These are phyloP conservation scores for Rachicladosporium sp. DNA, from an alignment of 2,329 filamentous ascomycete genomes.

Conservation along the genomic window DNA sequence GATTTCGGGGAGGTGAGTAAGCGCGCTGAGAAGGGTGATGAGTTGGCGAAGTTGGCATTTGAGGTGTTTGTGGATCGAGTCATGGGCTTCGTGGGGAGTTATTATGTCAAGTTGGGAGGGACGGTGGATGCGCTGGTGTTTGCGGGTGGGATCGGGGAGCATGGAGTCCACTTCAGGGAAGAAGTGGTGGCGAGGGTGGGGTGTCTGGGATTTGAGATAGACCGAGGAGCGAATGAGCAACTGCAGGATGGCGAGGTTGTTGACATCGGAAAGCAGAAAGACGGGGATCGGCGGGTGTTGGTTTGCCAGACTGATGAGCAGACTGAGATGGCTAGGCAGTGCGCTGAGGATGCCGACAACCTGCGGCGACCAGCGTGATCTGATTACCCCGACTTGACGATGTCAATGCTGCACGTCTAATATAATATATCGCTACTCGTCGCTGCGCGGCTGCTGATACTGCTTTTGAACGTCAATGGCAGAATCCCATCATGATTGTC, in stretches of 20 bases:
- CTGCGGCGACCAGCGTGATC: constrained; percentile 9
- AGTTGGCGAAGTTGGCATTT: constrained; percentile 57
- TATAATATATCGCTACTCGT: too few relatives aligned
- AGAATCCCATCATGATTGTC: too few relatives aligned
- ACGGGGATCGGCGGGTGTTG: constrained; percentile 46
- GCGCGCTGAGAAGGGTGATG: constrained; percentile 40
- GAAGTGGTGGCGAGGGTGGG: constrained; percentile 48
- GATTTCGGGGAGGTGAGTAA: constrained; percentile 62
- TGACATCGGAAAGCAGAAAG: constrained; percentile 45
- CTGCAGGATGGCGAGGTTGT: constrained; percentile 37
- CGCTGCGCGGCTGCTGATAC: too few relatives aligned
- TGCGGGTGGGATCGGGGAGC: constrained; percentile 81
- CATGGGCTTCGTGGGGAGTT: constrained; percentile 60
- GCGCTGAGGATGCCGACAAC: constrained; percentile 20
- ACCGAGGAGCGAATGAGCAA: constrained; percentile 46
- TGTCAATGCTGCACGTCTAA: too few relatives aligned
- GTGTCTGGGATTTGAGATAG: constrained; percentile 63
- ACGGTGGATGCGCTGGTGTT: constrained; percentile 76
- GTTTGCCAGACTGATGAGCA: constrained; percentile 73
- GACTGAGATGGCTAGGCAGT: constrained; percentile 35
- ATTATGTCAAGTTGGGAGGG: constrained; percentile 65
- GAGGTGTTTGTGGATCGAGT: constrained; percentile 74
- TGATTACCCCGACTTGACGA: too few relatives aligned
- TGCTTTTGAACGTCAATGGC: too few relatives aligned
- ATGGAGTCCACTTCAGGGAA: constrained; percentile 51